These are phyloP conservation scores for Paspalum vaginatum DNA, from an alignment of 176 grass and related monocot genomes.

Conservation along the genomic window DNA sequence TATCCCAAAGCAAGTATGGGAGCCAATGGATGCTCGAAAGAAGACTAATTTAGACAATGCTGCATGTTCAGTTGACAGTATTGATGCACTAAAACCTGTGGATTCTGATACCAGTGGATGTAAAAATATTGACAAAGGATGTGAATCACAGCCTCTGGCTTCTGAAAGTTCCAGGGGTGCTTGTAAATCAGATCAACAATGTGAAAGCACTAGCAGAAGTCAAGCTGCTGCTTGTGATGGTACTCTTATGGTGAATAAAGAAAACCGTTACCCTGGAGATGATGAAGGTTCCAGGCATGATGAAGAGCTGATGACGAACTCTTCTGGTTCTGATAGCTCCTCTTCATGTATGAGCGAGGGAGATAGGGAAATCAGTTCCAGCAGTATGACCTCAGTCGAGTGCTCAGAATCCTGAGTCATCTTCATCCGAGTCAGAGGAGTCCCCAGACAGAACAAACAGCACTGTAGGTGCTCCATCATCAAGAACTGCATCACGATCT, in stretches of 20 bases:
- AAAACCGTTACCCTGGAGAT: conserved; percentile 38
- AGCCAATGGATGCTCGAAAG: conserved; percentile 75
- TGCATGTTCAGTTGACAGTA: conserved; percentile 28
- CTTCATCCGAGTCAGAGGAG: conserved; percentile 87
- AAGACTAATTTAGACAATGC: conserved; percentile 46
- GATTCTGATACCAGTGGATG: conserved; percentile 35
- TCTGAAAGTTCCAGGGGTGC: conserved; percentile 43
- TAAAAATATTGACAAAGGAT: conserved; percentile 19
- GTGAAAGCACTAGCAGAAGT: conserved; percentile 22
- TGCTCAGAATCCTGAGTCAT: conserved; percentile 68
- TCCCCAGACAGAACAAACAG: conserved; percentile 42
- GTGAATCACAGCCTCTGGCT: conserved; percentile 37
- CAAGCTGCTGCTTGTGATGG: conserved; percentile 38
- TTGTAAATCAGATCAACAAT: conserved; percentile 33
- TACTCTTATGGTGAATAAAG: conserved; percentile 29
- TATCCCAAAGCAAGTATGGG: conserved; percentile 87
- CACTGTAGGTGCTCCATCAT: conserved; percentile 31
- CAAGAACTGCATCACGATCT: conserved; percentile 49
- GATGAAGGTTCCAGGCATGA: conserved; percentile 47
- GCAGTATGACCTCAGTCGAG: conserved; percentile 71
- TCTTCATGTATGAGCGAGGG: conserved; percentile 79
- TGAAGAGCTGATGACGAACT: conserved; percentile 48
- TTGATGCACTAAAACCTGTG: conserved; percentile 38
- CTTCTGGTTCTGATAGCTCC: conserved; percentile 64
- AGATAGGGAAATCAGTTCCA: conserved; percentile 69